These are phyloP conservation scores for Dendryphion nanum DNA, from an alignment of 2,329 filamentous ascomycete species.

Conservation along the genomic window DNA sequence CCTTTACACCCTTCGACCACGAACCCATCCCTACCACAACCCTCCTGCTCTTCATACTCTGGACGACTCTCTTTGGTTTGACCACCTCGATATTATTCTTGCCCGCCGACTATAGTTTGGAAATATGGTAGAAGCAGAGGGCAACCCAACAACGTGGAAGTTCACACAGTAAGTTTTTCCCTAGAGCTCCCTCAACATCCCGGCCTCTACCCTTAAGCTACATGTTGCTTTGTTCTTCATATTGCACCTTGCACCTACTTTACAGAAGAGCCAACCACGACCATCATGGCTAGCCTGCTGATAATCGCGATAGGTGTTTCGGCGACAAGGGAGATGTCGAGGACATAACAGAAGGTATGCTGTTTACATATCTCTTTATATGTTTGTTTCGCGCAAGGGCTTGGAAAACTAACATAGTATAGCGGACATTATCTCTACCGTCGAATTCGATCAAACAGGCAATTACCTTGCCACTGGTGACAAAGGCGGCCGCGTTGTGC, in stretches of 20 bases:
- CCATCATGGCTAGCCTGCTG: no score
- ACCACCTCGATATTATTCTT: no score
- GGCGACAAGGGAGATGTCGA: conserved; percentile 99
- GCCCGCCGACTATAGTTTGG: no score
- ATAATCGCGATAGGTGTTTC: conserved; percentile 73
- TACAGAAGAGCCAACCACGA: no score
- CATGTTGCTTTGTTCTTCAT: no score
- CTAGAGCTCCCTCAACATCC: background rate
- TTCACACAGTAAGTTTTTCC: conserved; percentile 85
- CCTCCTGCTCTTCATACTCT: no score
- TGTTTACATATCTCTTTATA: no score
- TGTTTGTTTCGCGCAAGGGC: no score
- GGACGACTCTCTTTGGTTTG: no score
- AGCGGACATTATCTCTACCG: conserved; percentile 90
- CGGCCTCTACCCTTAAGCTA: no score
- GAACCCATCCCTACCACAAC: conserved; percentile 21
- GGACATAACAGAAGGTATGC: conserved; percentile 89
- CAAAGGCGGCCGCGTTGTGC: conserved; percentile 80
- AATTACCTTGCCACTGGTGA: conserved; percentile 90
- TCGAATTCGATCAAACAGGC: conserved; percentile 86
- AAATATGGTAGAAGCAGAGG: conserved; percentile 96
- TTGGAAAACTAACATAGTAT: background rate
- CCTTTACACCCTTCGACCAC: conserved; percentile 19
- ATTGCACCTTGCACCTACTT: no score
- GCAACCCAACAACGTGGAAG: conserved; percentile 96